Conservation (phyloP, 495 filamentous ascomycete species). For the Lophiotrema nucula region DNA sequence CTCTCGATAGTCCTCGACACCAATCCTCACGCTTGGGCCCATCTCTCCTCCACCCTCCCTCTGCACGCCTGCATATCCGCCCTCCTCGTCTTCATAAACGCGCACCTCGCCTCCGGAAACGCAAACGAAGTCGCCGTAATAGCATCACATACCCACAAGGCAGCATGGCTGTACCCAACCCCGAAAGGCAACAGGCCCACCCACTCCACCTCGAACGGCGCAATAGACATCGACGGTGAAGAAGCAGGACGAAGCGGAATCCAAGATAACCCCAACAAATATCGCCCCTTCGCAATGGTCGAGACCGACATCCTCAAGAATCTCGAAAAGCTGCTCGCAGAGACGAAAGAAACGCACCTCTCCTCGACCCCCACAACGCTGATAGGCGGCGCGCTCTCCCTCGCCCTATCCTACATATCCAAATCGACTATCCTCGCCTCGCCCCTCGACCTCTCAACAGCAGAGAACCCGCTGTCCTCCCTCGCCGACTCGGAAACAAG, state of each 20-base stretch:
- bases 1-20: slow-evolving; percentile 92
- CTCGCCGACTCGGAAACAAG: slow-evolving; percentile 38
- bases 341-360: slow-evolving; percentile 61
- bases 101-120: slow-evolving; percentile 88
- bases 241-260: slow-evolving; percentile 14
- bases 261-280: slow-evolving; percentile 75
- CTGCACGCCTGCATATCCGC: slow-evolving; percentile 82
- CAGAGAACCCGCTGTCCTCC: slow-evolving; percentile 35
- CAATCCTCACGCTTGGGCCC: slow-evolving; percentile 90
- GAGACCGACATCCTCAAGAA: slow-evolving; percentile 73
- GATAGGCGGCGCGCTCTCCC: slow-evolving; percentile 85
- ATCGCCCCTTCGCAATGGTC: slow-evolving; percentile 82
- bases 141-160: slow-evolving; percentile 79
- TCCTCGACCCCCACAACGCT: slow-evolving; percentile 66
- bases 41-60: slow-evolving; percentile 72
- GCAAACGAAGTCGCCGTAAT: slow-evolving; percentile 91
- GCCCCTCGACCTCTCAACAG: slow-evolving; percentile 26
- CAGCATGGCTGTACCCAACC: slow-evolving; percentile 83
- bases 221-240: slow-evolving; percentile 32
- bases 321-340: slow-evolving; percentile 64
- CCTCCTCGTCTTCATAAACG: slow-evolving; percentile 93
- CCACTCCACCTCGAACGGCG: slow-evolving; percentile 43
- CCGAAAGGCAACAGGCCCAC: slow-evolving; percentile 32
- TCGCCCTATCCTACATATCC: slow-evolving; percentile 87
- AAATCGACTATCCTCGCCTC: slow-evolving; percentile 48